Conservation (phyloP, 345 rosid genomes). For the Angophora floribunda region DNA sequence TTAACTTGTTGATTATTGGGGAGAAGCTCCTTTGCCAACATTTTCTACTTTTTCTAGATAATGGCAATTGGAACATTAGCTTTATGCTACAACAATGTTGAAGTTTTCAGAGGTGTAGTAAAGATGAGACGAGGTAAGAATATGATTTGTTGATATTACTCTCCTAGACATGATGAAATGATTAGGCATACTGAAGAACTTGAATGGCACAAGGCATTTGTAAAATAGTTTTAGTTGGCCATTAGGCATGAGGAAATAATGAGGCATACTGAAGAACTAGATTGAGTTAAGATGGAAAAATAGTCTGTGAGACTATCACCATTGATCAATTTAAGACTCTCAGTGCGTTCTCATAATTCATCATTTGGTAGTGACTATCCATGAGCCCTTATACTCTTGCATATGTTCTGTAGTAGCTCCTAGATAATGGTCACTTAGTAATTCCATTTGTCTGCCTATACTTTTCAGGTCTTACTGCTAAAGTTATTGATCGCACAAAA, state of each 20-base stretch:
- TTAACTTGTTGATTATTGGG: neutral
- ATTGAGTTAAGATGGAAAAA: neutral
- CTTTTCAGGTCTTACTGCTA: conserved; percentile 81
- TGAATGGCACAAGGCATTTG: neutral
- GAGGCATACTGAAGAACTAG: neutral
- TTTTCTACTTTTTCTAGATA: conserved; percentile 32
- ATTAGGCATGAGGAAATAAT: neutral
- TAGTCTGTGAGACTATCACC: neutral
- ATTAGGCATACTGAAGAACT: neutral
- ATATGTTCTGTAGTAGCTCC: neutral
- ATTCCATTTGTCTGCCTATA: neutral
- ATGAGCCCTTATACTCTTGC: neutral
- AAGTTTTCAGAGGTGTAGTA: conserved; percentile 93
- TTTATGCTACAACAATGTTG: conserved; percentile 77
- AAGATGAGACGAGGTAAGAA: conserved; percentile 95
- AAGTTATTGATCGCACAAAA: conserved; percentile 68
- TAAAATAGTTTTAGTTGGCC: neutral
- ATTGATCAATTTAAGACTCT: neutral
- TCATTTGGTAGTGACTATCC: neutral
- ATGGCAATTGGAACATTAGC: conserved; percentile 98
- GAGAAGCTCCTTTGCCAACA: conserved; percentile 3
- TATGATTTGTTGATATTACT: neutral
- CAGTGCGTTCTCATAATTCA: neutral
- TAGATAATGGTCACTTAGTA: neutral
- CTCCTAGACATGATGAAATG: neutral